Evolutionary conservation across 2,329 filamentous ascomycete species (phyloP).

Genomic region (Lachnellula arida): DNA sequence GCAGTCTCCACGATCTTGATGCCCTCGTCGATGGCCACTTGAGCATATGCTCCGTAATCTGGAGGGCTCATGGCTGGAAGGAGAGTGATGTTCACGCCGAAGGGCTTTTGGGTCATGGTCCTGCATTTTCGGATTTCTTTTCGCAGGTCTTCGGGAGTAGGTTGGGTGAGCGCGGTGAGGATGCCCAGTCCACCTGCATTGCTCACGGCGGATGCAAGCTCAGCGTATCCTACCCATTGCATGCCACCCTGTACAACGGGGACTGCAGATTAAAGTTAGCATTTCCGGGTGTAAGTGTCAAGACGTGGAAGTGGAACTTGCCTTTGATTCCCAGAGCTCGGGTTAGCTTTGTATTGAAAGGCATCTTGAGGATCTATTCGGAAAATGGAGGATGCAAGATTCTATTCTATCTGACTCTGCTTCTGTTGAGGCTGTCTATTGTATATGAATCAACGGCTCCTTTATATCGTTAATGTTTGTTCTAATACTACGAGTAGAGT

Average conservation of each 20-base stretch:
- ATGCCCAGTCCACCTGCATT: constrained; percentile 81
- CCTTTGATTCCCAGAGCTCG: constrained; percentile 38
- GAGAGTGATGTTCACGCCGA: constrained; percentile 93
- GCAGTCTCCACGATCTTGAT: constrained; percentile 89
- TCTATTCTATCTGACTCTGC: constrained; percentile 11
- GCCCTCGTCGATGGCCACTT: constrained; percentile 89
- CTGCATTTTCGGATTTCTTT: constrained; percentile 88
- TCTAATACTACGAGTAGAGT: no score
- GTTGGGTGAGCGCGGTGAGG: constrained; percentile 86
- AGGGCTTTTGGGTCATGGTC: constrained; percentile 71
- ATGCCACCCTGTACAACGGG: constrained; percentile 83
- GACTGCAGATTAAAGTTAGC: constrained; percentile 44
- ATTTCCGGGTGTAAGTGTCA: background rate
- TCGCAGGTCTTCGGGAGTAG: constrained; percentile 84
- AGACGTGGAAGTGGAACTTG: constrained; percentile 12
- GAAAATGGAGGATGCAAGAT: background rate
- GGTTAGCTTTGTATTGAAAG: constrained; percentile 37
- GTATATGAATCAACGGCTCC: background rate
- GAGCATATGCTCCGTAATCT: constrained; percentile 87
- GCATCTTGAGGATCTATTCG: constrained; percentile 27
- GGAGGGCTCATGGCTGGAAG: constrained; percentile 85
- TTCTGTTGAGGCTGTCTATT: background rate
- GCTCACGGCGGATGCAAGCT: constrained; percentile 70
- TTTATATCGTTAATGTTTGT: background rate
- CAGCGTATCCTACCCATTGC: constrained; percentile 81